Base-by-base conservation (phyloP, 2,329 filamentous ascomycete species). In the Exophiala spinifera region DNA sequence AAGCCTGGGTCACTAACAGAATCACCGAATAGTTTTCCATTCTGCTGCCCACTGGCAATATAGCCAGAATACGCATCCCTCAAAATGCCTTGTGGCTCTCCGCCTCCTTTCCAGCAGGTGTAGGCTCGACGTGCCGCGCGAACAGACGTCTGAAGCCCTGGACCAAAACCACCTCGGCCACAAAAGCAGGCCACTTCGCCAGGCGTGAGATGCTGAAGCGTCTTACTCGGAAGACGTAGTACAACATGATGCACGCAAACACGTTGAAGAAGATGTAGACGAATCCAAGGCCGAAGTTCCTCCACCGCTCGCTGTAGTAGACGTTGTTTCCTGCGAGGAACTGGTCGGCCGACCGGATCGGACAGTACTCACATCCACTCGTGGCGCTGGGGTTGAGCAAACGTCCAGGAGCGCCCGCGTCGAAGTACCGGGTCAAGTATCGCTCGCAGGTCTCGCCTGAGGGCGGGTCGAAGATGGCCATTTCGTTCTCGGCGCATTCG, bases 261-360 rank as follows among this genome's bases (percentile, higher is more conserved):
- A 61, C 51, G 46, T 95, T 95, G 66, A 86, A 89, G 14, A 73
- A 87, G 51, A 94, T 79, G 66, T 91, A 95, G 1, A 84, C 86
- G 36, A 81, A 64, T 61, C 86, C 86, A 58, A 95, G 94, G 1
- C 89, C 91, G 53, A 94, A 61, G 62, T 96, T 89, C 51, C 90
- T 81, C 90, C 90, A 95, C 14, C 89, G 76, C 23, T 87, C 72
- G 23, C 60, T 66, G 65, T 85, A 88, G 55, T 74, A 66, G 52
- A 80, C 76, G 45, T 75, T 72, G 44, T 82, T 76, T 0, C 57
- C 55, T 0, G 74, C 64, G 28, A 75, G 63, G 52, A 75, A 76
- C 47, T 75, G 68, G 61, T 74, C 69, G 4, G 69, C 69, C 53
- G 66, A 70, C 14, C 61, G 61, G 20, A 73, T 51, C 25, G 68